Percentiles rank a stretch among this genome's conserved stretches.
Evolutionary conservation across 257 asterid species (phyloP).

Genomic region (Anisodus tanguticus): DNA sequence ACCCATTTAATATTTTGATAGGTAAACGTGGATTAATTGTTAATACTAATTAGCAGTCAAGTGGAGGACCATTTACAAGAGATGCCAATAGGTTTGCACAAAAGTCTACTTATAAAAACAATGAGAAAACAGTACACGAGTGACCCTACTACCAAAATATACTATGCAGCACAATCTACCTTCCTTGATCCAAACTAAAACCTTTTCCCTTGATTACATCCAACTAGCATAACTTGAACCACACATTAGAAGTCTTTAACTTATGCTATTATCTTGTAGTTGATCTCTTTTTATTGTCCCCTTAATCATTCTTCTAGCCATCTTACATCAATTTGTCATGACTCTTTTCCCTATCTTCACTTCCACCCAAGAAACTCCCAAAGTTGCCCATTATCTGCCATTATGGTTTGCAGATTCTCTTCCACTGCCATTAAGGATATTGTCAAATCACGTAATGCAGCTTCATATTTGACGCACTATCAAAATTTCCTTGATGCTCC

Average conservation of each 20-base stretch:
- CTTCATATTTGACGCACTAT: background rate
- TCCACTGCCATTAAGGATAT: background rate
- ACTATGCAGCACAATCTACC: background rate
- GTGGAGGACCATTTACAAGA: background rate
- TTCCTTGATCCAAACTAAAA: constrained; percentile 11
- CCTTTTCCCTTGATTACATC: background rate
- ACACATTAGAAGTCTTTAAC: background rate
- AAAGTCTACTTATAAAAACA: background rate
- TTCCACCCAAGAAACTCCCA: background rate
- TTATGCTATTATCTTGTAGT: background rate
- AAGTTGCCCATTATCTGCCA: background rate
- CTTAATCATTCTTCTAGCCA: background rate
- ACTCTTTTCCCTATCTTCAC: background rate
- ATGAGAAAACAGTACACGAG: background rate
- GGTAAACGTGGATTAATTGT: background rate
- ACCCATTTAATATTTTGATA: background rate
- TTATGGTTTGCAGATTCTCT: background rate
- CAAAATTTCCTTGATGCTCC: background rate
- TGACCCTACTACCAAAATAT: background rate
- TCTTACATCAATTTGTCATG: background rate
- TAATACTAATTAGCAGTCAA: background rate
- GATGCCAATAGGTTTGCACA: background rate
- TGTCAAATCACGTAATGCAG: background rate
- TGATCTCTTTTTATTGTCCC: background rate
- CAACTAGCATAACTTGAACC: background rate